These are phyloP conservation scores for Salix brachista DNA, from an alignment of 345 rosid species.

Conservation along the genomic window DNA sequence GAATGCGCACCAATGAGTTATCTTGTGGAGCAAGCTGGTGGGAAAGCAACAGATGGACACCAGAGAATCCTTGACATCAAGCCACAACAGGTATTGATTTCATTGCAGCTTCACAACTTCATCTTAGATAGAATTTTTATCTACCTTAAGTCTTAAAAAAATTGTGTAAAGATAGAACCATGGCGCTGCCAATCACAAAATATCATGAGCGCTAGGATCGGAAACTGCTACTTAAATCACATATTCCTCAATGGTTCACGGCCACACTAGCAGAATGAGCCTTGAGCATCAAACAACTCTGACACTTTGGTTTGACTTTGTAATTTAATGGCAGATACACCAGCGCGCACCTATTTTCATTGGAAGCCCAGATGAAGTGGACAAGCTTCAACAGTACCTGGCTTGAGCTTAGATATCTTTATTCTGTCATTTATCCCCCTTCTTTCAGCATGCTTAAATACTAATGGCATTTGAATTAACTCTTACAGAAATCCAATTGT, in stretches of 20 bases:
- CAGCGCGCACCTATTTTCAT: slow-evolving; percentile 37
- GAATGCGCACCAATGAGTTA: slow-evolving; percentile 43
- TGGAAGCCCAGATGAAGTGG: slow-evolving; percentile 39
- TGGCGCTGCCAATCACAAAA: no score
- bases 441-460: background rate
- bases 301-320: background rate
- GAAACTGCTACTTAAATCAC: no score
- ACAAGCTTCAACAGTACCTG: slow-evolving; percentile 29
- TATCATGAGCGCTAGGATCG: no score
- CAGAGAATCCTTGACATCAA: slow-evolving; percentile 41
- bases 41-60: slow-evolving; percentile 34
- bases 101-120: background rate
- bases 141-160: background rate
- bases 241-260: no score
- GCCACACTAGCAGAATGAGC: background rate
- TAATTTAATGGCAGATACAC: slow-evolving; percentile 29
- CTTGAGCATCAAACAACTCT: background rate
- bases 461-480: background rate
- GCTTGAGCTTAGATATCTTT: slow-evolving; percentile 16
- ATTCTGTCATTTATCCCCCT: background rate
- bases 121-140: background rate
- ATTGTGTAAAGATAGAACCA: no score
- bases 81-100: slow-evolving; percentile 31
- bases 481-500: background rate
- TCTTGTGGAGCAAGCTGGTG: slow-evolving; percentile 40